These are phyloP conservation scores for Globisporangium echinulatum DNA, from an alignment of 352 stramenopile genomes.

Conservation along the genomic window DNA sequence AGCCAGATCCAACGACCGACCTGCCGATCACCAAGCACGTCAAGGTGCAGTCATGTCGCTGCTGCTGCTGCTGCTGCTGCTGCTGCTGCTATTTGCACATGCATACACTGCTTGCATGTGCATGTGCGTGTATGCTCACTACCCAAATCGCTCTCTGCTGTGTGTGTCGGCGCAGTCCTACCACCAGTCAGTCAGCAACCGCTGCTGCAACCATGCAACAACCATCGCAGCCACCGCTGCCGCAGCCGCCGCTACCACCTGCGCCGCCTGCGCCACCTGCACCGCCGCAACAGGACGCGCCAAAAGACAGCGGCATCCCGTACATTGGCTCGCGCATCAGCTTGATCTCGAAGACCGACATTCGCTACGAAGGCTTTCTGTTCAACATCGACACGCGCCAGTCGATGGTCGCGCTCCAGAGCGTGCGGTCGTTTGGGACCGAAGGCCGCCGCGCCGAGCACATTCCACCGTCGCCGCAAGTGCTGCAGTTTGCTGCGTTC, in stretches of 20 bases:
- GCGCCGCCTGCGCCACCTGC: conserved; percentile 1
- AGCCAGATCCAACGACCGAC: not conserved
- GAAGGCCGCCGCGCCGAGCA: conserved; percentile 68
- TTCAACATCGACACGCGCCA: conserved; percentile 85
- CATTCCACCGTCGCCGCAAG: conserved; percentile 64
- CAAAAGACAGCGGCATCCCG: conserved; percentile 54
- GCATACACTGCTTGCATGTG: not conserved
- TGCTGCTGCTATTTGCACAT: not conserved
- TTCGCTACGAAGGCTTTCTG: conserved; percentile 80
- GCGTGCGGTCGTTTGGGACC: conserved; percentile 77
- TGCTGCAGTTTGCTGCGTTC: conserved; percentile 77
- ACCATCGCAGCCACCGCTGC: conserved; percentile 10
- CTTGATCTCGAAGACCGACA: conserved; percentile 85
- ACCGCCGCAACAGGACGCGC: conserved; percentile 12
- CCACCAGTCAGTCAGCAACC: not conserved
- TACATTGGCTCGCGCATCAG: conserved; percentile 81
- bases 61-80: not conserved
- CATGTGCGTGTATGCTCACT: not conserved
- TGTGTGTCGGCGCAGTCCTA: not conserved
- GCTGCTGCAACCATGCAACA: conserved; percentile 1
- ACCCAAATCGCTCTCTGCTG: not conserved
- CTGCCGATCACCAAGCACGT: not conserved
- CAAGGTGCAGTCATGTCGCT: not conserved
- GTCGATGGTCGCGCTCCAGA: conserved; percentile 77
- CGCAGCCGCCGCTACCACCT: conserved; percentile 12